A percentile compares a stretch with the other conserved stretches of the same genome.
Conservation (phyloP, 2,329 filamentous ascomycete species). For the Penicillium janthinellum region DNA sequence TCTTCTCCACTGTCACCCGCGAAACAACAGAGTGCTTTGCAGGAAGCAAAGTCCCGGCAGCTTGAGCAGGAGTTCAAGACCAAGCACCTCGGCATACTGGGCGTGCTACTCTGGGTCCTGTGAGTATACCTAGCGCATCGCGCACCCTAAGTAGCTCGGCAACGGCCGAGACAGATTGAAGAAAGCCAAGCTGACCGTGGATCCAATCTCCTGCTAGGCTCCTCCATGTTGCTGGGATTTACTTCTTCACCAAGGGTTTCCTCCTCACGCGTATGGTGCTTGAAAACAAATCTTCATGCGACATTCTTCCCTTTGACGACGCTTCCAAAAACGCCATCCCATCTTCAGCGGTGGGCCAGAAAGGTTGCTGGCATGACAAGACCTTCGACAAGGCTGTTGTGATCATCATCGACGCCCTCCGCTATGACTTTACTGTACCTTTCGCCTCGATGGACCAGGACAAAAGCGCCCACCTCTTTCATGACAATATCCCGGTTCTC, state of each 20-base stretch:
- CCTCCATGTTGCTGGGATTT: slow-evolving; percentile 79
- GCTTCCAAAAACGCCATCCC: slow-evolving; percentile 23
- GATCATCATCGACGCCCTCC: slow-evolving; percentile 86
- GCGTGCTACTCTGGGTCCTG: slow-evolving; percentile 45
- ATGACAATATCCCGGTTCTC: slow-evolving; percentile 84
- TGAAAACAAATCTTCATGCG: slow-evolving; percentile 73
- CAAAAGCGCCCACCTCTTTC: slow-evolving; percentile 65
- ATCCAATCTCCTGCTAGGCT: slow-evolving; percentile 44
- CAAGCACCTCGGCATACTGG: slow-evolving; percentile 42
- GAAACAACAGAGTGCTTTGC: slow-evolving; percentile 28
- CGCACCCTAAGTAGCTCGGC: not conserved
- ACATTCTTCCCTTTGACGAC: slow-evolving; percentile 64
- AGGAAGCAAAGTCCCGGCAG: slow-evolving; percentile 31
- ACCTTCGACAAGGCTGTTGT: slow-evolving; percentile 90
- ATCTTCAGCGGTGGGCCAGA: slow-evolving; percentile 40
- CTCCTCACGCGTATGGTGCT: slow-evolving; percentile 83
- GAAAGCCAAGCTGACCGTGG: slow-evolving; percentile 5
- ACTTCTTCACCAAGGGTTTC: slow-evolving; percentile 93
- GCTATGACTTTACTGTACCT: slow-evolving; percentile 95
- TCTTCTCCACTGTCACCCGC: not conserved
- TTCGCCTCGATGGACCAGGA: slow-evolving; percentile 54
- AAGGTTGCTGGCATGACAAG: slow-evolving; percentile 95
- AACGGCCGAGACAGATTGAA: not conserved
- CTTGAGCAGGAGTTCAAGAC: slow-evolving; percentile 43
- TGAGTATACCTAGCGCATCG: slow-evolving; percentile 29